Evolutionary conservation across 345 rosid genomes (phyloP), one percentile per base, ranked within the genome.

Genomic region (Anastatica hierochuntica): DNA sequence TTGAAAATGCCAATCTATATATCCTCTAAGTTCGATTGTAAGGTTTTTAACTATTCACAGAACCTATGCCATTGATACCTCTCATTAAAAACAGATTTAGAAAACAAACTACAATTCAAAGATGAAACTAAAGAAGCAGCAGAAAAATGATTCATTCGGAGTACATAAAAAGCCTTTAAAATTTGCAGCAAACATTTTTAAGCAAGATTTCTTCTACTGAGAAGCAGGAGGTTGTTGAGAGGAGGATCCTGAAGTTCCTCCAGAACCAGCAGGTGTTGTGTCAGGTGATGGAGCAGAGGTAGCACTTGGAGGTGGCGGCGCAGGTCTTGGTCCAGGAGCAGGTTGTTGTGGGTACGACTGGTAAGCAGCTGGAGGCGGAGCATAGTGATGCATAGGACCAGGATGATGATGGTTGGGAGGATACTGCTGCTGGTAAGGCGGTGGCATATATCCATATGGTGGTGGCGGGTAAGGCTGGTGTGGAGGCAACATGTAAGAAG

Each of bases 351-450:
- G 73, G 35, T 77, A 77, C 15, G 69, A n/a, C n/a, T n/a, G 84
- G 16, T 69, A 76, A 31, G 54, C 6, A 29, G 67, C 42, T 49
- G 67, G 74, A 11, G 66, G 75, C 0, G 41, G 60, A 7, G 58
- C 78, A 26, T 78, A 75, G 6, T 70, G 71, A 24, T 74, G 27
- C 27, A 24, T 67, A n/a, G n/a, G 79, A 40, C 27, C 27, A 24
- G 27, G 27, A 24, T 29, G 33, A 26, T 78, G 77, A 4, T 70
- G 71, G 29, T 74, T 66, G 15, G 77, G 72, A 41, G 82, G 79
- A 40, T 80, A 76, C 62, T 79, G 92, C 63, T 79, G 92, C 60
- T 79, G 96, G 66, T 82, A 80, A 21, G 85, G 76, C 14, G 70
- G 84, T 38, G 67, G 84, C 89, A 80, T 73, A 54, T 79, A 82